phyloP scores from a whole-genome alignment of 176 grass and related monocot genomes.

The Oryza glumipatula region DNA sequence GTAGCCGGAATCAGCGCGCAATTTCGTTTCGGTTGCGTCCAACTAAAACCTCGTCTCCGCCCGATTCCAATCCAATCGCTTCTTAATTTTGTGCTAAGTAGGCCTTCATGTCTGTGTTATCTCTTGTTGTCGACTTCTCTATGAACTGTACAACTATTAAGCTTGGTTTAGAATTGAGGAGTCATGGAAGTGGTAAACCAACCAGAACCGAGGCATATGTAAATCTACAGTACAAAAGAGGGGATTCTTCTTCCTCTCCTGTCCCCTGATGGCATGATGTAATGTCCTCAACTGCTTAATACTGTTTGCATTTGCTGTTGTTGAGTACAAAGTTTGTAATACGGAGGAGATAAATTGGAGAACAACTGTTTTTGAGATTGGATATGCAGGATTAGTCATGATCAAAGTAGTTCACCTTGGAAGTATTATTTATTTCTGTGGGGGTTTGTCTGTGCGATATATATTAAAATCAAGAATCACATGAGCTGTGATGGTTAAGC shows the following conservation, averaged over 20 bases:
- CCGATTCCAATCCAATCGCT: constrained; percentile 17
- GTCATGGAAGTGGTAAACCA: constrained; percentile 5
- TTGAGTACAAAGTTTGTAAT: neutral
- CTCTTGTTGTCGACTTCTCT: neutral
- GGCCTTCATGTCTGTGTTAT: neutral
- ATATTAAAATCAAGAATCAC: neutral
- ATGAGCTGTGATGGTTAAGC: neutral
- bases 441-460: neutral
- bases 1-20: neutral
- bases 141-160: neutral
- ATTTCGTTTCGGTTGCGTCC: neutral
- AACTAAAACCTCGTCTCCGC: neutral
- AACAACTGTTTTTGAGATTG: neutral
- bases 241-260: neutral
- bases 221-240: neutral
- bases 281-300: neutral
- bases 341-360: neutral
- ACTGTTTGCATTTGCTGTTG: constrained; percentile 24
- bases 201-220: neutral
- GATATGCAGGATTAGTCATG: neutral
- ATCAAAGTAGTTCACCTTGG: neutral
- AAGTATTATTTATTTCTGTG: neutral
- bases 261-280: neutral
- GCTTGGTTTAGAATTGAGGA: neutral
- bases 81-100: constrained; percentile 5